Percentiles rank a stretch among this genome's conserved stretches.
These are phyloP conservation scores for Moesziomyces antarcticus DNA, from an alignment of 1,284 basidiomycete genomes.

Conservation along the genomic window DNA sequence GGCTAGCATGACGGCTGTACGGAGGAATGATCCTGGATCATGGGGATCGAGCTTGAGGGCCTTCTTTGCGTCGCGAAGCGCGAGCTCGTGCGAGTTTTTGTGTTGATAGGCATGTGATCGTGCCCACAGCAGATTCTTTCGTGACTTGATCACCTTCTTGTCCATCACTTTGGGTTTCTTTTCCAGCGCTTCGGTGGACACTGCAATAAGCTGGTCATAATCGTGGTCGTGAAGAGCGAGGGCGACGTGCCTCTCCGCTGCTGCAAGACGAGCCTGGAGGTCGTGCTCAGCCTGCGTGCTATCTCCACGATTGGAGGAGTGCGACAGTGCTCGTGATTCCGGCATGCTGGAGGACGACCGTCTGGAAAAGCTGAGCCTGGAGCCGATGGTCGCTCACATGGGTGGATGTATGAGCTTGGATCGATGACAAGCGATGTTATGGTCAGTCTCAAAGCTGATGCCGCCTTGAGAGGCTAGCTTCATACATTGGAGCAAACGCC, in stretches of 20 bases:
- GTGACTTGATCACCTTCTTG: constrained; percentile 26
- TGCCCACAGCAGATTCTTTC: constrained; percentile 38
- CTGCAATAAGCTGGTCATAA: constrained; percentile 24
- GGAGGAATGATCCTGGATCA: constrained; percentile 21
- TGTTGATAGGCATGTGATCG: constrained; percentile 24
- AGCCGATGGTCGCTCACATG: too few relatives aligned
- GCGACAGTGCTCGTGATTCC: neutral
- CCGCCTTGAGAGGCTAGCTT: too few relatives aligned
- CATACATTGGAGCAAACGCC: too few relatives aligned
- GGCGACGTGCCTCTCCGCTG: constrained; percentile 17
- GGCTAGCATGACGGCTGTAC: constrained; percentile 21
- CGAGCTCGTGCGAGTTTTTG: constrained; percentile 6
- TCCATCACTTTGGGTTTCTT: neutral
- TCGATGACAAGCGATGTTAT: neutral
- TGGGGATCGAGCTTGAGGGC: constrained; percentile 37
- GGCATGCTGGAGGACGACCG: constrained; percentile 2
- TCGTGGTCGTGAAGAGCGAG: constrained; percentile 7
- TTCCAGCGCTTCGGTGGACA: constrained; percentile 15
- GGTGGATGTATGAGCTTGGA: neutral
- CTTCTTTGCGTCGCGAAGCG: constrained; percentile 29
- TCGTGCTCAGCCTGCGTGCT: neutral
- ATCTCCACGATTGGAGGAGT: neutral
- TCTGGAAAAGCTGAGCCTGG: too few relatives aligned
- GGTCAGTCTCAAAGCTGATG: too few relatives aligned
- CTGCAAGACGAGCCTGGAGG: constrained; percentile 7